Evolutionary conservation across 2,329 filamentous ascomycete genomes (phyloP).

Genomic region (Sordariomycetes sp.): DNA sequence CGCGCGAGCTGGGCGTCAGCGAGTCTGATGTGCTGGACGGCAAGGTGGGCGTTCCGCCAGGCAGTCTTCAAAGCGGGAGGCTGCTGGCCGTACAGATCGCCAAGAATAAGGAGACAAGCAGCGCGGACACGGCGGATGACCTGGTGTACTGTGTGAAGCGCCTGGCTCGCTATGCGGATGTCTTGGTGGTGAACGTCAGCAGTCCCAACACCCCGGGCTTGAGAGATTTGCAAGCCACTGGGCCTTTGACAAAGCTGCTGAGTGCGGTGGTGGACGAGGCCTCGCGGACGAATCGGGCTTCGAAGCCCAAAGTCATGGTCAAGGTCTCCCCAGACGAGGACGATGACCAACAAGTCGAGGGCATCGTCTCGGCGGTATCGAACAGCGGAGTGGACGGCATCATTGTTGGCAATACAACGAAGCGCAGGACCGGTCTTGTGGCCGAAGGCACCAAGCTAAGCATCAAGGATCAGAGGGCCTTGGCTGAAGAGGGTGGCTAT

Average conservation of each 20-base stretch:
- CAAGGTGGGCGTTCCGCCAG: constrained; percentile 65
- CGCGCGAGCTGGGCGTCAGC: constrained; percentile 58
- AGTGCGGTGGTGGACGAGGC: constrained; percentile 77
- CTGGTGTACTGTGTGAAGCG: constrained; percentile 86
- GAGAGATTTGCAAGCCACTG: constrained; percentile 74
- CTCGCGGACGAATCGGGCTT: constrained; percentile 49
- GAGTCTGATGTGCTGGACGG: constrained; percentile 72
- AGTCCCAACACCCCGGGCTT: constrained; percentile 93
- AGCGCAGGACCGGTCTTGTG: constrained; percentile 64
- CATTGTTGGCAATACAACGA: constrained; percentile 96
- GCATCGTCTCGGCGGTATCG: constrained; percentile 80
- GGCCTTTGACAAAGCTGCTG: constrained; percentile 73
- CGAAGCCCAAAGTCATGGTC: constrained; percentile 73
- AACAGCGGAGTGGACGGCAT: constrained; percentile 84
- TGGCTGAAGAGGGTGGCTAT: constrained; percentile 78
- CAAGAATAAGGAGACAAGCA: constrained; percentile 91
- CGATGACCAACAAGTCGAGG: constrained; percentile 70
- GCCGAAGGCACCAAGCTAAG: constrained; percentile 56
- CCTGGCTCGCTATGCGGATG: constrained; percentile 81
- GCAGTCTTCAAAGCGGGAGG: constrained; percentile 67
- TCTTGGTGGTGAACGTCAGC: constrained; percentile 96
- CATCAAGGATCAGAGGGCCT: constrained; percentile 52
- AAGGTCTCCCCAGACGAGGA: constrained; percentile 97
- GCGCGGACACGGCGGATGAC: constrained; percentile 67
- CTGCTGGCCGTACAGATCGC: constrained; percentile 86